phyloP scores from a whole-genome alignment of 169 alveolate genomes.

The Plasmodium malariae region DNA sequence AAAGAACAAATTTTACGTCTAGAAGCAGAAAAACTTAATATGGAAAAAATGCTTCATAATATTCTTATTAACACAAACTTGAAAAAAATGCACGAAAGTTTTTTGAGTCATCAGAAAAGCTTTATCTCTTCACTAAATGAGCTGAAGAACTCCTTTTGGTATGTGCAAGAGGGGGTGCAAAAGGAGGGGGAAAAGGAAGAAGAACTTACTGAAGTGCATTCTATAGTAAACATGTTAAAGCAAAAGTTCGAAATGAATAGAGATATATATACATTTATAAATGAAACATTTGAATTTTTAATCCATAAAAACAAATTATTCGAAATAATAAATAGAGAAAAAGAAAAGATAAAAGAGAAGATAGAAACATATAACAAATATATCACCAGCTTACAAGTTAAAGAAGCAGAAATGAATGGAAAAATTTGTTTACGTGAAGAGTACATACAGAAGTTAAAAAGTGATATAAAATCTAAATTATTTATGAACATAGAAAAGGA shows the following conservation, averaged over 20 bases:
- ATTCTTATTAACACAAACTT: conserved; percentile 56
- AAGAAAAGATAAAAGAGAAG: conserved; percentile 26
- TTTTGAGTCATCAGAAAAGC: conserved; percentile 17
- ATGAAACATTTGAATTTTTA: conserved; percentile 24
- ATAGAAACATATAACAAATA: conserved; percentile 31
- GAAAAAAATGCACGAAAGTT: conserved; percentile 49
- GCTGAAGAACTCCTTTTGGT: neutral
- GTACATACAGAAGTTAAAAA: conserved; percentile 69
- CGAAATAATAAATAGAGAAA: conserved; percentile 2
- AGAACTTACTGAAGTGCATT: neutral
- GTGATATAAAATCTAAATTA: conserved; percentile 75
- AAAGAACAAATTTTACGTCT: conserved; percentile 57
- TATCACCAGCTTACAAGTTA: conserved; percentile 44
- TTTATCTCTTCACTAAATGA: conserved; percentile 12
- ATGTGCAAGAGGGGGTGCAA: neutral
- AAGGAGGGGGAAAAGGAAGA: neutral
- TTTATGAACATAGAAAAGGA: conserved; percentile 70
- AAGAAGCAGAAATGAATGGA: conserved; percentile 77
- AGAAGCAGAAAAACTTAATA: conserved; percentile 59
- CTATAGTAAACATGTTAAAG: conserved; percentile 17
- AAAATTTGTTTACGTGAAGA: conserved; percentile 49
- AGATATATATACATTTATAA: conserved; percentile 22
- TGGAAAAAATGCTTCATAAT: conserved; percentile 54
- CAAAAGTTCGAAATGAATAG: conserved; percentile 1
- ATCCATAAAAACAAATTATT: conserved; percentile 7